Percentiles rank a stretch among this genome's conserved stretches.
These are phyloP conservation scores for Coniochaeta hoffmannii DNA, from an alignment of 2,329 filamentous ascomycete species.

Conservation along the genomic window DNA sequence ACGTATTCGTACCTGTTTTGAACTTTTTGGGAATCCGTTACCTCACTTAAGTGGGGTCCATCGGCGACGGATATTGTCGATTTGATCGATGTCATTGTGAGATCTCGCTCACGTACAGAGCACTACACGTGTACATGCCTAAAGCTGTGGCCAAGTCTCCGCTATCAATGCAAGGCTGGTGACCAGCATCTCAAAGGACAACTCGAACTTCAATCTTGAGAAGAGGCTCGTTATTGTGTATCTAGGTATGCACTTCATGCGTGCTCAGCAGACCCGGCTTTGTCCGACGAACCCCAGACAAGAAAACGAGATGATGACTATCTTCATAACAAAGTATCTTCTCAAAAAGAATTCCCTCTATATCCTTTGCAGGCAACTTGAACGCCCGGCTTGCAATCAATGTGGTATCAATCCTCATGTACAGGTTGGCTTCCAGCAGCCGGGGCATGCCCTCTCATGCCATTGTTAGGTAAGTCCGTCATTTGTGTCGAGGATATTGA, in stretches of 20 bases:
- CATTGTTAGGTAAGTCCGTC: neutral
- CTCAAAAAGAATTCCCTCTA: neutral
- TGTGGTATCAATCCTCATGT: neutral
- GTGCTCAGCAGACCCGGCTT: neutral
- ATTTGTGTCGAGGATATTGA: neutral
- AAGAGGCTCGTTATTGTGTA: neutral
- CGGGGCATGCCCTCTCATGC: neutral
- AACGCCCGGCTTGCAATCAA: neutral
- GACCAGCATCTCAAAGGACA: no score
- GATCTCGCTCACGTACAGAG: no score
- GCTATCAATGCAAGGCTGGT: no score
- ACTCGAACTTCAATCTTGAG: no score
- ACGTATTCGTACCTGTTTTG: neutral
- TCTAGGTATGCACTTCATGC: neutral
- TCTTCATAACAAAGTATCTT: neutral
- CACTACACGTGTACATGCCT: no score
- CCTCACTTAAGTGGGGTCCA: neutral
- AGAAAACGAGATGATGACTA: neutral
- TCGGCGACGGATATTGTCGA: neutral
- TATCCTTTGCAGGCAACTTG: neutral
- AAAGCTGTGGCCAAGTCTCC: no score
- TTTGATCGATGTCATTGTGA: no score
- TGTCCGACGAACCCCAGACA: neutral
- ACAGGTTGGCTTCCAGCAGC: neutral
- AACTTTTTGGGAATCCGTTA: no score